Percentiles rank a stretch among this genome's conserved stretches.
Conservation (phyloP, 441 rosid genomes). For the Gossypium gossypioides region DNA sequence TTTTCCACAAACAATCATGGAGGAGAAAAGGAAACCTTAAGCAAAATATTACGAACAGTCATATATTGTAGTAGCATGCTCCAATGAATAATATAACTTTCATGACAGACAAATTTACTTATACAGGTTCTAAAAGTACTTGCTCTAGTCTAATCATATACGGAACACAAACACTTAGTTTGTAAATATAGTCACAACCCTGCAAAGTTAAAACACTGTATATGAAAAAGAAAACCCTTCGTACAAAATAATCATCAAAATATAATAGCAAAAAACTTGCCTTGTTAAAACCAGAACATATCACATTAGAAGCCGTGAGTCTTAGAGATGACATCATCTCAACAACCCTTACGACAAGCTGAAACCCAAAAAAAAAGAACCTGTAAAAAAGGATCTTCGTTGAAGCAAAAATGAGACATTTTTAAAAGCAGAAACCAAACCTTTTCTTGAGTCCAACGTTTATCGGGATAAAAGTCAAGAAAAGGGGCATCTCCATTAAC, state of each 20-base stretch:
- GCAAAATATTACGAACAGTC: not conserved
- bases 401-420: not conserved
- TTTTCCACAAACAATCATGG: not conserved
- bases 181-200: not conserved
- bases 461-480: constrained; percentile 19
- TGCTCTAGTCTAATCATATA: not conserved
- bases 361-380: constrained; percentile 6
- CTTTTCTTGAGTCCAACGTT: constrained; percentile 52
- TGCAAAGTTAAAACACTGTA: not conserved
- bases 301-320: constrained; percentile 27
- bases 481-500: constrained; percentile 38
- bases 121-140: not conserved
- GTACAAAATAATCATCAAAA: not conserved
- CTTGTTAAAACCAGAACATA: constrained; percentile 51
- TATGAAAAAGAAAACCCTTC: not conserved
- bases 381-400: not conserved
- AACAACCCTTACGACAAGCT: constrained; percentile 51
- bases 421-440: constrained; percentile 20
- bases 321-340: constrained; percentile 30
- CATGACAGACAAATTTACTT: not conserved
- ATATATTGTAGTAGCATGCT: not conserved
- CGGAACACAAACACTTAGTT: not conserved
- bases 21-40: not conserved
- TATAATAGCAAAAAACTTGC: constrained; percentile 22
- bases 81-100: not conserved